These are phyloP conservation scores for Micractinium sp. DNA, from an alignment of 139 green algal genomes.

Conservation along the genomic window DNA sequence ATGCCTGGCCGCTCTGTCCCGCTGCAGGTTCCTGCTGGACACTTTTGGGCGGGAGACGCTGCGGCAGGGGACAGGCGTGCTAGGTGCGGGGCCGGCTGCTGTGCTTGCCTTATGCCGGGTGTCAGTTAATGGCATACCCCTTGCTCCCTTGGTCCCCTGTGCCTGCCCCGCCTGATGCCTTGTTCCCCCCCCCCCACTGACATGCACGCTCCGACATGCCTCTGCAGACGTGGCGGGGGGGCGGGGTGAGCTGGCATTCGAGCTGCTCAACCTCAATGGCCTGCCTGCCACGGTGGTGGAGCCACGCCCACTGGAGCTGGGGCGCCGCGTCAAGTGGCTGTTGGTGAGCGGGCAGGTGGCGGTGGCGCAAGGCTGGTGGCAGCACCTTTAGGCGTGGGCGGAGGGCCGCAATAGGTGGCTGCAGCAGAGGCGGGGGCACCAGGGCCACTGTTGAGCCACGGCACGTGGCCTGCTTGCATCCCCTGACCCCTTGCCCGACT, in stretches of 20 bases:
- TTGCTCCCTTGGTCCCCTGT: neutral
- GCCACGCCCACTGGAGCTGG: conserved; percentile 52
- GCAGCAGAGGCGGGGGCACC: no score
- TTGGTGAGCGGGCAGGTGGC: conserved; percentile 16
- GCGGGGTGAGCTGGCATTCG: conserved; percentile 63
- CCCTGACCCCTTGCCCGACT: no score
- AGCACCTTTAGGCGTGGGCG: neutral
- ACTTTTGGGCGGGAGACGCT: conserved; percentile 44
- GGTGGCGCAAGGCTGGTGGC: neutral
- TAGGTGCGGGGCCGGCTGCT: conserved; percentile 15
- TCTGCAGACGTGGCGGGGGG: conserved; percentile 58
- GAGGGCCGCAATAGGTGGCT: no score
- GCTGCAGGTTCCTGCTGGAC: conserved; percentile 55
- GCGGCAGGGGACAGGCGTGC: conserved; percentile 45
- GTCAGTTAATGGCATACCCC: no score
- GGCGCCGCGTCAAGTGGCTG: conserved; percentile 24
- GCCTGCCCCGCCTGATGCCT: neutral
- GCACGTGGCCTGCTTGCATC: no score
- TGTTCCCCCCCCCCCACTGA: neutral
- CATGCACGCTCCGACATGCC: neutral
- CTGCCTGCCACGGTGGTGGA: conserved; percentile 57
- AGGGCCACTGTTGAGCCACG: no score
- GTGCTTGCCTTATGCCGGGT: neutral
- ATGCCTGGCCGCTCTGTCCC: neutral
- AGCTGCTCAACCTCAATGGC: conserved; percentile 60